These are phyloP conservation scores for Umbilicus rupestris DNA, from an alignment of 164 flowering plant species.

Conservation along the genomic window DNA sequence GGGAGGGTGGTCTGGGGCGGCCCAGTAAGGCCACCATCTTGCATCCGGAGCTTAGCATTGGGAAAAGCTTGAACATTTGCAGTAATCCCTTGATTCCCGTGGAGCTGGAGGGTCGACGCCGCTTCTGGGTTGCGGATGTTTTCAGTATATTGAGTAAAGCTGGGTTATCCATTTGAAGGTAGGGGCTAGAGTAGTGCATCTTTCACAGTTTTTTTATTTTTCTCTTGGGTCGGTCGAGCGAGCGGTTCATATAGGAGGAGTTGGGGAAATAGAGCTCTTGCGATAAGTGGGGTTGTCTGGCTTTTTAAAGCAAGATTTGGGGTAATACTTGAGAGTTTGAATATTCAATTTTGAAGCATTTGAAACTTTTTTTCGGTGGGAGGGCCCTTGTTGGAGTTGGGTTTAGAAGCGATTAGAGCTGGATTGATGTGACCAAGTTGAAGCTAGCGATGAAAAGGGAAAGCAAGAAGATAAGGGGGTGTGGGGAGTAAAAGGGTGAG, in stretches of 20 bases:
- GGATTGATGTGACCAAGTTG: constrained; percentile 9
- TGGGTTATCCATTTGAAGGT: constrained; percentile 48
- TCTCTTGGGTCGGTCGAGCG: background rate
- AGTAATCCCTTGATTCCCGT: constrained; percentile 30
- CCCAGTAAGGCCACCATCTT: constrained; percentile 71
- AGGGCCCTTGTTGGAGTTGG: constrained; percentile 4
- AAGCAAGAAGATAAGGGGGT: background rate
- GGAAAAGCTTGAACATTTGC: constrained; percentile 73
- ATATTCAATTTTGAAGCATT: background rate
- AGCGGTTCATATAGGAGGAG: background rate
- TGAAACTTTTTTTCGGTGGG: background rate
- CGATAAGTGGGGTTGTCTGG: background rate
- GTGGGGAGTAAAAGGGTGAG: constrained; percentile 3
- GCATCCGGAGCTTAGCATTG: constrained; percentile 68
- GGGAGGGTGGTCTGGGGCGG: constrained; percentile 41
- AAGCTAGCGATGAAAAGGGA: constrained; percentile 1
- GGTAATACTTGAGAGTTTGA: background rate
- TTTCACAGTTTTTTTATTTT: background rate
- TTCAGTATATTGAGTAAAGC: constrained; percentile 44
- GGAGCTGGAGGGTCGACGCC: constrained; percentile 17
- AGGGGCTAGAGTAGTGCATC: constrained; percentile 38
- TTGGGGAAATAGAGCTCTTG: background rate
- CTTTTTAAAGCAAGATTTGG: background rate
- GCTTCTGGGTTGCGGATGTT: constrained; percentile 25
- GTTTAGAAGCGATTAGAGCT: background rate